A percentile compares a stretch with the other conserved stretches of the same genome.
Evolutionary conservation across 139 green algal species (phyloP).

Genomic region (Dunaliella sp.): DNA sequence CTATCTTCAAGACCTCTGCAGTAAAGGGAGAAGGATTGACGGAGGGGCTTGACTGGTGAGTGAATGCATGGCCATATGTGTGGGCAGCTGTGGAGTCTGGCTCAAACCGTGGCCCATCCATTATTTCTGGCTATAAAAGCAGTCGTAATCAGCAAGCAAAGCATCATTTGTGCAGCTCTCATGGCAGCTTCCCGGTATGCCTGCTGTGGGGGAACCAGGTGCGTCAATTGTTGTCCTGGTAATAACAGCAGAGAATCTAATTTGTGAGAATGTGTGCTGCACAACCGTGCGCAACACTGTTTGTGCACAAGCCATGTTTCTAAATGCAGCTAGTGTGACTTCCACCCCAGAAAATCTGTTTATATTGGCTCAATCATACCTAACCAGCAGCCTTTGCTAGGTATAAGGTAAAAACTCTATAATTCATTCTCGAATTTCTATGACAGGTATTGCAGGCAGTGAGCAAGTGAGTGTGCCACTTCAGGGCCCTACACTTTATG

Average conservation of each 20-base stretch:
- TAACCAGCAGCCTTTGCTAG: too few species aligned
- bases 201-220: not conserved
- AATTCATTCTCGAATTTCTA: too few species aligned
- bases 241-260: not conserved
- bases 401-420: too few species aligned
- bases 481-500: too few species aligned
- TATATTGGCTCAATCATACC: too few species aligned
- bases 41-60: slow-evolving; percentile 92
- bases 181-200: not conserved
- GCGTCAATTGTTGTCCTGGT: not conserved
- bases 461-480: too few species aligned
- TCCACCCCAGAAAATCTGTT: too few species aligned
- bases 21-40: slow-evolving; percentile 95
- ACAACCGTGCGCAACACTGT: too few species aligned
- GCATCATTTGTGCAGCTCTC: not conserved
- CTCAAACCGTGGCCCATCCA: not conserved
- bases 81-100: not conserved
- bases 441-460: too few species aligned
- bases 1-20: slow-evolving; percentile 95
- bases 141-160: not conserved
- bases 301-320: too few species aligned
- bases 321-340: too few species aligned
- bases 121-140: not conserved
- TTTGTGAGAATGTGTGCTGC: too few species aligned
- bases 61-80: not conserved